Percentiles rank a stretch among this genome's conserved stretches.
These are phyloP conservation scores for Helminthosporium solani DNA, from an alignment of 2,329 filamentous ascomycete species.

Conservation along the genomic window DNA sequence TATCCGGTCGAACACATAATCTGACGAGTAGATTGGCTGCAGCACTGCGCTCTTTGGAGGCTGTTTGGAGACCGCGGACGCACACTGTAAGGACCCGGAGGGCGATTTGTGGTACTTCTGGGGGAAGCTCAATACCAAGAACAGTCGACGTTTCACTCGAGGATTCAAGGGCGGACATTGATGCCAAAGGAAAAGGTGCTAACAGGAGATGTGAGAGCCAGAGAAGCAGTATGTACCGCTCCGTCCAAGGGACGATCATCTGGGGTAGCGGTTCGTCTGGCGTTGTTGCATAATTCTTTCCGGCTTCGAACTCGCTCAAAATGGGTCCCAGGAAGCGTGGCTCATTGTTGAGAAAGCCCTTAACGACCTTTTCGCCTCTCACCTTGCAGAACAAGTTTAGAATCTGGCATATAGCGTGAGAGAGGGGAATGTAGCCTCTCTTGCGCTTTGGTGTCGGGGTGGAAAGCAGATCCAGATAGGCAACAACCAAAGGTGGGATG, in stretches of 20 bases:
- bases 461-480: slow-evolving; percentile 66
- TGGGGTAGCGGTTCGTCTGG: slow-evolving; percentile 18
- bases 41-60: slow-evolving; percentile 86
- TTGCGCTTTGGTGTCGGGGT: slow-evolving; percentile 20
- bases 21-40: slow-evolving; percentile 81
- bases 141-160: slow-evolving; percentile 30
- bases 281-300: slow-evolving; percentile 31
- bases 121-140: slow-evolving; percentile 57
- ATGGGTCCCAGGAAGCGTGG: slow-evolving; percentile 80
- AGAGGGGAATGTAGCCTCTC: slow-evolving; percentile 30
- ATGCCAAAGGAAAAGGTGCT: slow-evolving; percentile 85
- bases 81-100: slow-evolving; percentile 70
- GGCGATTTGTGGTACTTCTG: slow-evolving; percentile 67
- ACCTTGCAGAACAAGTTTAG: slow-evolving; percentile 94
- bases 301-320: slow-evolving; percentile 70
- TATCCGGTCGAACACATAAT: slow-evolving; percentile 80
- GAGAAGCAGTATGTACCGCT: slow-evolving; percentile 80
- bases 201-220: slow-evolving; percentile 64
- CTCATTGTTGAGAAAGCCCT: slow-evolving; percentile 88
- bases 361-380: slow-evolving; percentile 87
- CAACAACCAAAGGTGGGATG: slow-evolving; percentile 71
- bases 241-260: slow-evolving; percentile 65
- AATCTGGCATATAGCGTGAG: slow-evolving; percentile 69
- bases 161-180: slow-evolving; percentile 64
- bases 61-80: slow-evolving; percentile 67